These are phyloP conservation scores for Albophoma yamanashiensis DNA, from an alignment of 2,329 filamentous ascomycete species.

Conservation along the genomic window DNA sequence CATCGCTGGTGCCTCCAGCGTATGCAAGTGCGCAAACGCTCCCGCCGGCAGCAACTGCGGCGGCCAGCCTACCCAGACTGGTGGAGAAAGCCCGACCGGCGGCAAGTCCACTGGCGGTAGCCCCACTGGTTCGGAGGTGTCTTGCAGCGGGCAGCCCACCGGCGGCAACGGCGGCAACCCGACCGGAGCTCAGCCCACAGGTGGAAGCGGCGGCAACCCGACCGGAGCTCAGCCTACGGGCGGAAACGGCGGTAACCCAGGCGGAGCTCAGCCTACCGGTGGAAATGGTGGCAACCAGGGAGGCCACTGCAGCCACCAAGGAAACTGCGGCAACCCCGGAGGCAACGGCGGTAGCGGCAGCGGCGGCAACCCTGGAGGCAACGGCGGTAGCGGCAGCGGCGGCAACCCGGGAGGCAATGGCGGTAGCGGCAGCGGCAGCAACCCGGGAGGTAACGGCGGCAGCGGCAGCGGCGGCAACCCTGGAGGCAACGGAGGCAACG, in stretches of 20 bases:
- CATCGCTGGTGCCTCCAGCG: conserved; percentile 13
- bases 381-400: not conserved
- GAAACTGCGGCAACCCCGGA: not conserved
- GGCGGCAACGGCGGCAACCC: not conserved
- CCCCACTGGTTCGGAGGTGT: not conserved
- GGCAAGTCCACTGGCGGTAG: not conserved
- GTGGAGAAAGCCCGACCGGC: not conserved
- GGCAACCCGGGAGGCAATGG: not conserved
- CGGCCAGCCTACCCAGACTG: conserved; percentile 1
- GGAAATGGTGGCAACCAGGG: not conserved
- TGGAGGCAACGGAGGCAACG: no score
- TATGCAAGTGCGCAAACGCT: conserved; percentile 10
- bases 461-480: not conserved
- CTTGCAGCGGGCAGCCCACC: not conserved
- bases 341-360: no score
- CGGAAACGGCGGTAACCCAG: not conserved
- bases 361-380: not conserved
- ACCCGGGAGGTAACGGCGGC: not conserved
- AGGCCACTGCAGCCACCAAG: not conserved
- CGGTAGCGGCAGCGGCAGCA: not conserved
- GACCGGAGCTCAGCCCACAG: not conserved
- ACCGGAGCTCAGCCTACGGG: not conserved
- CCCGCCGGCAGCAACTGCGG: conserved; percentile 3
- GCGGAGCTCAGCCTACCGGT: not conserved
- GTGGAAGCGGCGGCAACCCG: not conserved